Evolutionary conservation across 129 eudicot genomes (phyloP).

Genomic region (Lonicera japonica): DNA sequence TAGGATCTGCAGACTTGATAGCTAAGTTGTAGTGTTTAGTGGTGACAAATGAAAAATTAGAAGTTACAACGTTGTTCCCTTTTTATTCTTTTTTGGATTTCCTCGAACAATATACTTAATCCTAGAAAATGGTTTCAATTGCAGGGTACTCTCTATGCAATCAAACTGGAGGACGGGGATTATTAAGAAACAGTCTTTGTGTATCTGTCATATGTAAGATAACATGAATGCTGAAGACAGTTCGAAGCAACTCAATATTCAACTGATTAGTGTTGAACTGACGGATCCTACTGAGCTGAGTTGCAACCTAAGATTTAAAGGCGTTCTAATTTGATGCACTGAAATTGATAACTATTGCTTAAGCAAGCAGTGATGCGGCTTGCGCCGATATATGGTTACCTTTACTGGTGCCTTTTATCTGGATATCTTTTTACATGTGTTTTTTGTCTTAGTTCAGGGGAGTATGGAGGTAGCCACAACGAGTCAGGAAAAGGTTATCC

Average conservation of each 20-base stretch:
- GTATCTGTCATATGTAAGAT: background rate
- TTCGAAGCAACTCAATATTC: conserved; percentile 3
- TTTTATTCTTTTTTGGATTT: background rate
- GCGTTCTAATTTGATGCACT: conserved; percentile 29
- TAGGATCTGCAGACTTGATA: background rate
- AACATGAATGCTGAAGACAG: background rate
- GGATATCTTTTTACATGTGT: conserved; percentile 35
- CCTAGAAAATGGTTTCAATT: background rate
- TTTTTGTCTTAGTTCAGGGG: conserved; percentile 28
- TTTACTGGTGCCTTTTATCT: conserved; percentile 50
- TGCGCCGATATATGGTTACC: conserved; percentile 23
- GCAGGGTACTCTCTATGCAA: background rate
- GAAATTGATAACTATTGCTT: conserved; percentile 8
- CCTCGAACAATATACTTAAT: background rate
- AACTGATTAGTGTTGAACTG: conserved; percentile 11
- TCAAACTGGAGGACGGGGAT: too few relatives aligned
- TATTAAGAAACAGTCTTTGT: background rate
- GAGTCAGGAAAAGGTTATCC: conserved; percentile 15
- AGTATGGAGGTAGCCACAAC: conserved; percentile 12
- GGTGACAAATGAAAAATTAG: too few relatives aligned
- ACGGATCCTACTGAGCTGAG: conserved; percentile 17
- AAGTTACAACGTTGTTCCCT: background rate
- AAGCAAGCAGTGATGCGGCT: conserved; percentile 44
- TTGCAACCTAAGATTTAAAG: conserved; percentile 2
- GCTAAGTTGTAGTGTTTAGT: background rate